Conservation (phyloP, 305 asterid species). For the Withania somnifera region DNA sequence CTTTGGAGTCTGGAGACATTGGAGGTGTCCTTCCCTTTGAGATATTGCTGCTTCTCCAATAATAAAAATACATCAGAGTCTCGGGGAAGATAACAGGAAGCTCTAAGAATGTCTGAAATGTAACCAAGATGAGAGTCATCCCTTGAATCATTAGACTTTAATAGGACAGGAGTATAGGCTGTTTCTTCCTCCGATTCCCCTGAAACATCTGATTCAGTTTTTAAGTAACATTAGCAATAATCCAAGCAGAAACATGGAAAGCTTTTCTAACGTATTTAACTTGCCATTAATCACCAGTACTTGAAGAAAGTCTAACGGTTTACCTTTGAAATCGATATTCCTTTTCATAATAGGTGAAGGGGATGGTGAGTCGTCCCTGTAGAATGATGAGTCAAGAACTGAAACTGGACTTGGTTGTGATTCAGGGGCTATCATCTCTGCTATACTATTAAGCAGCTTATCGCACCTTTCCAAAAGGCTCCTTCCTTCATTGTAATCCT, state of each 20-base stretch:
- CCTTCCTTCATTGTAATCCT: constrained; percentile 63
- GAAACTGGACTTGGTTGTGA: constrained; percentile 93
- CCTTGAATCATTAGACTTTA: constrained; percentile 22
- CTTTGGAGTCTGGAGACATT: constrained; percentile 43
- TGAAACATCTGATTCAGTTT: constrained; percentile 32
- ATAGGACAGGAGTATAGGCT: constrained; percentile 15
- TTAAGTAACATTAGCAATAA: not conserved
- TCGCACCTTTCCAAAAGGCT: constrained; percentile 75
- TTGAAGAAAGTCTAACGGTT: not conserved
- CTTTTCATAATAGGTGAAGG: constrained; percentile 82
- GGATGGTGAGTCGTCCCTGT: constrained; percentile 72
- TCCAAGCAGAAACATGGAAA: not conserved
- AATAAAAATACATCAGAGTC: constrained; percentile 46
- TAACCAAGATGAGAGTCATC: constrained; percentile 45
- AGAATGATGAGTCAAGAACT: constrained; percentile 84
- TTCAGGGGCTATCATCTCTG: constrained; percentile 65
- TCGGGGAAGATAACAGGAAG: constrained; percentile 40
- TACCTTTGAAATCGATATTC: constrained; percentile 74
- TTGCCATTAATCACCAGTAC: not conserved
- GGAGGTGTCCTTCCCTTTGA: constrained; percentile 52
- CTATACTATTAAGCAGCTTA: constrained; percentile 80
- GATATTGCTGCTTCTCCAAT: constrained; percentile 68
- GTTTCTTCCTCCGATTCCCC: constrained; percentile 55
- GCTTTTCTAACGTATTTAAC: not conserved
- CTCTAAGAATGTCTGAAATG: constrained; percentile 57